A percentile compares a stretch with the other conserved stretches of the same genome.
Conservation (phyloP, 306 rosid species). For the Rosa rugosa region DNA sequence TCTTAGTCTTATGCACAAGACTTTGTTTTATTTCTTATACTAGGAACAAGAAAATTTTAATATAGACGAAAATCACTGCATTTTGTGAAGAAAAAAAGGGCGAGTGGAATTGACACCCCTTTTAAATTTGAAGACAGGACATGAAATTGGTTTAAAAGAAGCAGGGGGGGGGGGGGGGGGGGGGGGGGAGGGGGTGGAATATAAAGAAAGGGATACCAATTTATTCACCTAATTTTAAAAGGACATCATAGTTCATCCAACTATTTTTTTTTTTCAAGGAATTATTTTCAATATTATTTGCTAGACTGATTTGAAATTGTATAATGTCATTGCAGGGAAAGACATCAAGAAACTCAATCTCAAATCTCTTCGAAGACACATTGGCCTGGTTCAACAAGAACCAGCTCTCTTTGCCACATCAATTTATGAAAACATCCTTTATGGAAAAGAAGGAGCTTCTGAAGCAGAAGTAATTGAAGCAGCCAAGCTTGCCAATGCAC, state of each 20-base stretch:
- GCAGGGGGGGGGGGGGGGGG: neutral
- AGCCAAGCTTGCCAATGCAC: constrained; percentile 90
- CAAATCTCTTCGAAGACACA: constrained; percentile 76
- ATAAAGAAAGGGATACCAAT: neutral
- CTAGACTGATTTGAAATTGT: constrained; percentile 16
- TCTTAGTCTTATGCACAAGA: constrained; percentile 19
- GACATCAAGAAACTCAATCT: constrained; percentile 69
- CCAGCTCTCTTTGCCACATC: constrained; percentile 93
- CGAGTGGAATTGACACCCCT: neutral
- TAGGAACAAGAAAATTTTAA: neutral
- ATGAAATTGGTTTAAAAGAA: neutral
- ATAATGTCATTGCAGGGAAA: constrained; percentile 55
- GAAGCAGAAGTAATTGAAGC: constrained; percentile 89
- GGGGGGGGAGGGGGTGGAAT: neutral
- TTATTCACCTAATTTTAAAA: neutral
- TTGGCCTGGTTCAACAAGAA: constrained; percentile 94
- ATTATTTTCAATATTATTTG: neutral
- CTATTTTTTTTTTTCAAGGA: neutral
- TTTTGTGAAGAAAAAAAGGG: neutral
- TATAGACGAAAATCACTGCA: neutral
- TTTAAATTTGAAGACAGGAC: neutral
- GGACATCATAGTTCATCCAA: neutral
- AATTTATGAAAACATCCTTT: constrained; percentile 75
- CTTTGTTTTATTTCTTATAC: neutral
- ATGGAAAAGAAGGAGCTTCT: constrained; percentile 85